Base-by-base conservation (phyloP, 371 early-diverging fungal genomes). In the Apophysomyces elegans region DNA sequence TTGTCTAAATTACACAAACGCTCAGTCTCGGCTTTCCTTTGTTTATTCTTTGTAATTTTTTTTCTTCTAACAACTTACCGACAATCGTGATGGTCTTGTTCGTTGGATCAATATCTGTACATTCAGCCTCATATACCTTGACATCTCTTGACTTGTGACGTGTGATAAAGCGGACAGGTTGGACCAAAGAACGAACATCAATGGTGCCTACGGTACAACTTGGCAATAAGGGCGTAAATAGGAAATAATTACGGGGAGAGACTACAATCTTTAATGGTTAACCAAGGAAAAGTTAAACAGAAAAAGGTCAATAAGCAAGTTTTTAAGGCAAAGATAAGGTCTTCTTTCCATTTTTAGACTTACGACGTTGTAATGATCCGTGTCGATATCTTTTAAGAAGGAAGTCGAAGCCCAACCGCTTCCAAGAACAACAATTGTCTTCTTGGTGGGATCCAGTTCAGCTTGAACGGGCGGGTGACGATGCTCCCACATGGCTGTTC, bases 191-290 rank as follows among this genome's bases (percentile, higher is more conserved):
- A 11, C 93, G 87, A 56, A 90, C 81, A 72, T 95, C 95, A 35
- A 95, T 85, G 0, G 95, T 94, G 44, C 95, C 95, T 1, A 93
- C 92, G 0, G 94, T 93, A 71, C 89, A 89, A 66, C 87, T 88
- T 44, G 96, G 95, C 50, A 96, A 80, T 58, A 96, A 73, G 18
- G 97, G 97, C 5, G 97, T 96, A 80, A 95, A 96, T 71, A 95
- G 78, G 74, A 97, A 97, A 82, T 95, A 97, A 78, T 95, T 96
- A 63, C 93, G 86, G 14, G 95, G 95, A 32, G 91, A 91, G 0
- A 96, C 89, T 7, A 94, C 88, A 5, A 91, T 67, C 86, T 87
- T 18, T 14, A 2, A 43, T 1, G 14, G 43, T 13, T 13, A 6
- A 7, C 6, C 46, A 21, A 7, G n/a, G 35, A 26, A 21, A 18